Conservation (phyloP, 2,329 filamentous ascomycete genomes). For the Apiospora arundinis region DNA sequence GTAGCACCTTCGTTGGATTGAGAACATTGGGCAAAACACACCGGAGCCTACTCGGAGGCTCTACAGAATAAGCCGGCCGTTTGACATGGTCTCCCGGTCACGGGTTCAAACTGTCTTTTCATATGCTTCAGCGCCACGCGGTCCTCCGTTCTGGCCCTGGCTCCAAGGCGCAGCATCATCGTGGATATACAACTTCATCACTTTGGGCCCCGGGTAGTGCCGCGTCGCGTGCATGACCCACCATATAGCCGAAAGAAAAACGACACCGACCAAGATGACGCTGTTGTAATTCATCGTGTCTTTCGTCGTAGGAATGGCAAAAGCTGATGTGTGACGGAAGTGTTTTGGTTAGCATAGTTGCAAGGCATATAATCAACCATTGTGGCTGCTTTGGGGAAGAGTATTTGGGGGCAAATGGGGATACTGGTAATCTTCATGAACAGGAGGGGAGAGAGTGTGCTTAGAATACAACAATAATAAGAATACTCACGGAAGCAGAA, state of each 20-base stretch:
- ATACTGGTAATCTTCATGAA: background rate
- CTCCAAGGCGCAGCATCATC: conserved; percentile 32
- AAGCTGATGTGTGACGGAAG: conserved; percentile 40
- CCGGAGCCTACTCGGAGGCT: too few relatives aligned
- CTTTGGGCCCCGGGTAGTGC: conserved; percentile 58
- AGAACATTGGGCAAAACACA: too few relatives aligned
- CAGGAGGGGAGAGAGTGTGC: background rate
- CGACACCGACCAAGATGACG: conserved; percentile 57
- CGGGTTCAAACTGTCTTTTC: background rate
- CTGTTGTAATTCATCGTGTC: conserved; percentile 59
- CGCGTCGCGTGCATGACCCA: conserved; percentile 54
- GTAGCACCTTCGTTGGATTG: too few relatives aligned
- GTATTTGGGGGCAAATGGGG: background rate
- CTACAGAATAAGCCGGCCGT: background rate
- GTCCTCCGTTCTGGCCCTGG: background rate
- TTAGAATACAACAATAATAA: background rate
- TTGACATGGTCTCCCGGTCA: background rate
- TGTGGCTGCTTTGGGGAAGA: background rate
- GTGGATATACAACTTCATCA: conserved; percentile 52
- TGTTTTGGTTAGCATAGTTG: background rate
- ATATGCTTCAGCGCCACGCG: background rate
- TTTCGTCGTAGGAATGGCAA: conserved; percentile 47
- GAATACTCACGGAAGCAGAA: conserved; percentile 62
- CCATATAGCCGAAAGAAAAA: conserved; percentile 55
- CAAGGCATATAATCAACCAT: background rate